Evolutionary conservation across 768 basidiomycete genomes (phyloP), one percentile per base, ranked within the genome.

Genomic region (Amylocystis lapponica): DNA sequence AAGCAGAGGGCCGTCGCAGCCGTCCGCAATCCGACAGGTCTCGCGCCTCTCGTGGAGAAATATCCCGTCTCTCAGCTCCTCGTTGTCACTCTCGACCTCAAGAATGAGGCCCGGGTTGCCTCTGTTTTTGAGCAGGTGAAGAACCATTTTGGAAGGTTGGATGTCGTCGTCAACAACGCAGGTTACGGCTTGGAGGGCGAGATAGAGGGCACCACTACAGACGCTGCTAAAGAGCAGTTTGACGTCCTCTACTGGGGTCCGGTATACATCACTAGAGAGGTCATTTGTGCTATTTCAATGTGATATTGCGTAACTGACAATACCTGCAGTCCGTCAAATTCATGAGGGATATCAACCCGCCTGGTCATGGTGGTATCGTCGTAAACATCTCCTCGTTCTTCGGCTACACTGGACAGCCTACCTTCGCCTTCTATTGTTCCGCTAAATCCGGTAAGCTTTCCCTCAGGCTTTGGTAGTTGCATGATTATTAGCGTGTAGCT

Each of bases 221-320:
- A 57, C 14, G 55, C 39, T 23, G 70, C 69, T 1, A 60, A 66
- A n/a, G 27, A 43, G 5, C 37, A 64, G 10, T 63, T 74, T 30
- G 72, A 72, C 37, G 59, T 66, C 29, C 59, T 66, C 41, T 74
- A 71, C 41, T 72, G 72, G 69, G 71, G 68, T 0, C 64, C 70
- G 1, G 69, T 64, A 3, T 50, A 65, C 37, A 59, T 74, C 36
- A 62, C 56, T 27, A 63, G 47, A 40, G 57, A 65, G 58, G 70
- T 67, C 22, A n/a, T 14, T 31, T 37, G 37, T 22, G 40, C 52
- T 13, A 2, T 4, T 27, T 3, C 29, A n/a, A n/a, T n/a, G n/a
- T n/a, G n/a, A 23, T 6, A 20, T 10, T 14, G 14, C 19, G 17
- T 27, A 25, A 7, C 16, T 12, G 7, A 17, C 37, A 22, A 30